phyloP scores from a whole-genome alignment of 2,329 filamentous ascomycete species.

The Aspergillus udagawae region DNA sequence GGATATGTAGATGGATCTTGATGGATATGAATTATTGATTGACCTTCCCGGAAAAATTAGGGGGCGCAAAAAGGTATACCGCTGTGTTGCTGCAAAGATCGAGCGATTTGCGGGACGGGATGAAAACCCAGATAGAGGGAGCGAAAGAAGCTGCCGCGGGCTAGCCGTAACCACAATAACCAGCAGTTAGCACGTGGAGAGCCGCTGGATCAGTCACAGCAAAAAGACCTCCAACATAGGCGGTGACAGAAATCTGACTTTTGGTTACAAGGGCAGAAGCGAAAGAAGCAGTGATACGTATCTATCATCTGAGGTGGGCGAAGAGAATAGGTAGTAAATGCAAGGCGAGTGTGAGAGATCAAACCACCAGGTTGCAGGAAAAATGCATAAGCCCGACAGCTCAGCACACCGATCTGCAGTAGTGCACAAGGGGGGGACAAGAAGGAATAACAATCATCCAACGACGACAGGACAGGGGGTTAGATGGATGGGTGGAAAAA shows the following conservation, averaged over 20 bases:
- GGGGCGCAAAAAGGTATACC: neutral
- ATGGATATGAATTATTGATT: slow-evolving; percentile 10
- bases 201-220: slow-evolving; percentile 11
- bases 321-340: neutral
- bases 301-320: neutral
- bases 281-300: neutral
- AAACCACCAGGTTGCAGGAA: slow-evolving; percentile 9
- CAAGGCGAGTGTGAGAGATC: neutral
- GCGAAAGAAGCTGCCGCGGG: slow-evolving; percentile 17
- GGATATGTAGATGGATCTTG: slow-evolving; percentile 4
- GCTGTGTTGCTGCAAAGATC: slow-evolving; percentile 6
- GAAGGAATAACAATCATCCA: slow-evolving; percentile 1
- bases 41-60: slow-evolving; percentile 6
- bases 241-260: slow-evolving; percentile 2
- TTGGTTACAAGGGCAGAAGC: neutral
- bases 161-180: slow-evolving; percentile 11
- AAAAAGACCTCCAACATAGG: slow-evolving; percentile 2
- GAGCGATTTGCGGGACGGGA: slow-evolving; percentile 14
- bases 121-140: slow-evolving; percentile 19
- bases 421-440: slow-evolving; percentile 7
- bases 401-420: slow-evolving; percentile 20
- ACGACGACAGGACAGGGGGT: slow-evolving; percentile 2
- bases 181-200: slow-evolving; percentile 24
- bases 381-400: slow-evolving; percentile 19
- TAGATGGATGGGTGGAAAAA: neutral